These are phyloP conservation scores for Dactylonectria estremocensis DNA, from an alignment of 2,329 filamentous ascomycete genomes.

Conservation along the genomic window DNA sequence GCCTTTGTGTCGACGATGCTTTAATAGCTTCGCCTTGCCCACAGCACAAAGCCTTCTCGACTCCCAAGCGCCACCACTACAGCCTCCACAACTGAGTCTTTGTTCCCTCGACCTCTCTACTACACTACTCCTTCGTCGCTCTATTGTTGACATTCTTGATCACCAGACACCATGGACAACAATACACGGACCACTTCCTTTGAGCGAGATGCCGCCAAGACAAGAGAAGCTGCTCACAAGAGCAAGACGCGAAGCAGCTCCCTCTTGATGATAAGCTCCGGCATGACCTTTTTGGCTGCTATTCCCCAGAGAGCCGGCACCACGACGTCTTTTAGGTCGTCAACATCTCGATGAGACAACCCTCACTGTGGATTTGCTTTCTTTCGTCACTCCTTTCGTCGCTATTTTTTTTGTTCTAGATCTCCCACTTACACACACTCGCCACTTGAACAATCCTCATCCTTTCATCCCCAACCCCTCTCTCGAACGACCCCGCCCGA, in stretches of 20 bases:
- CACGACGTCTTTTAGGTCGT: slow-evolving; percentile 44
- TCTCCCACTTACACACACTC: slow-evolving; percentile 15
- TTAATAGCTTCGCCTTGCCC: slow-evolving; percentile 43
- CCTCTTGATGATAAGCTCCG: slow-evolving; percentile 48
- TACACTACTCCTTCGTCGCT: slow-evolving; percentile 16
- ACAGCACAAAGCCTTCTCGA: slow-evolving; percentile 34
- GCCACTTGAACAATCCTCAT: slow-evolving; percentile 11
- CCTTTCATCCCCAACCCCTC: background rate
- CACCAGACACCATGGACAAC: slow-evolving; percentile 40
- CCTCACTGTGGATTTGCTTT: slow-evolving; percentile 16
- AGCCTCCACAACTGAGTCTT: slow-evolving; percentile 18
- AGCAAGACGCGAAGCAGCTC: slow-evolving; percentile 45
- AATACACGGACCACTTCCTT: slow-evolving; percentile 44
- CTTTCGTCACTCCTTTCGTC: slow-evolving; percentile 39
- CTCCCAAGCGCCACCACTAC: slow-evolving; percentile 9
- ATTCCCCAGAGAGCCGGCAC: slow-evolving; percentile 42
- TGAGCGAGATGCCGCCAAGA: slow-evolving; percentile 46
- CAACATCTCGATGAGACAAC: slow-evolving; percentile 45
- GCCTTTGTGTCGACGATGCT: slow-evolving; percentile 32
- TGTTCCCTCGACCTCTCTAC: background rate
- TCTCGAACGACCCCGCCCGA: background rate
- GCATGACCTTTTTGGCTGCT: slow-evolving; percentile 48
- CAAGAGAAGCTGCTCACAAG: slow-evolving; percentile 44
- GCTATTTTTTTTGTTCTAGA: slow-evolving; percentile 26
- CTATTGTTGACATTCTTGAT: background rate